phyloP scores from a whole-genome alignment of 139 green algal genomes.

The Mychonastes homosphaera region DNA sequence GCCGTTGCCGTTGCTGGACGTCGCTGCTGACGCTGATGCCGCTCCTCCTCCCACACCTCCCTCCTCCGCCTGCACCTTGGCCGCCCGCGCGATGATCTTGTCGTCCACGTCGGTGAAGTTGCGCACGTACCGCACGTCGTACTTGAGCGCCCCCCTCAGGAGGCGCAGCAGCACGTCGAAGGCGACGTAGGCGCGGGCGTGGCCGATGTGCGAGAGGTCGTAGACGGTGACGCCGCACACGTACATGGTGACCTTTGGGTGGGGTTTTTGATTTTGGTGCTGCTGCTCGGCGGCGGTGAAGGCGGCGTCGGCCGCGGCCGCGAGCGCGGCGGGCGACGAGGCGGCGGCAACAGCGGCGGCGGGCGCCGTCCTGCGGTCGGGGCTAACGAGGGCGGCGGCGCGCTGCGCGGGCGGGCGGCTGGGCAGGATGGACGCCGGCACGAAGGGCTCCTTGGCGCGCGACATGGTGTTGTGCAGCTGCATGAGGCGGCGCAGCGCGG shows the following conservation, averaged over 20 bases:
- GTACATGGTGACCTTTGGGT: slow-evolving; percentile 91
- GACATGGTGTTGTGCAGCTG: slow-evolving; percentile 84
- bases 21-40: too few relatives aligned
- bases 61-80: too few relatives aligned
- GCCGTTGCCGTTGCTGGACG: too few relatives aligned
- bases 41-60: too few relatives aligned
- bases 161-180: slow-evolving; percentile 88
- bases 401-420: too few relatives aligned
- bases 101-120: slow-evolving; percentile 88
- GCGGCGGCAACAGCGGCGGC: too few relatives aligned
- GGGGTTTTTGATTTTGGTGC: too few relatives aligned
- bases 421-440: slow-evolving; percentile 23
- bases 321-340: too few relatives aligned
- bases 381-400: too few relatives aligned
- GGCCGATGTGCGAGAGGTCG: slow-evolving; percentile 88
- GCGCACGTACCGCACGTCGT: slow-evolving; percentile 62
- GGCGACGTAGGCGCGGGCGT: slow-evolving; percentile 88
- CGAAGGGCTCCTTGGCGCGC: slow-evolving; percentile 71
- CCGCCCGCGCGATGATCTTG: slow-evolving; percentile 91
- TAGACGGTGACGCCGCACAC: slow-evolving; percentile 96
- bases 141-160: slow-evolving; percentile 45
- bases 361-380: too few relatives aligned
- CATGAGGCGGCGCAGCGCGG: slow-evolving; percentile 20
- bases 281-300: too few relatives aligned
- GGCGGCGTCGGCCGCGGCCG: too few relatives aligned